Conservation (phyloP, 148 eudicot genomes). For the Camellia granthamiana region DNA sequence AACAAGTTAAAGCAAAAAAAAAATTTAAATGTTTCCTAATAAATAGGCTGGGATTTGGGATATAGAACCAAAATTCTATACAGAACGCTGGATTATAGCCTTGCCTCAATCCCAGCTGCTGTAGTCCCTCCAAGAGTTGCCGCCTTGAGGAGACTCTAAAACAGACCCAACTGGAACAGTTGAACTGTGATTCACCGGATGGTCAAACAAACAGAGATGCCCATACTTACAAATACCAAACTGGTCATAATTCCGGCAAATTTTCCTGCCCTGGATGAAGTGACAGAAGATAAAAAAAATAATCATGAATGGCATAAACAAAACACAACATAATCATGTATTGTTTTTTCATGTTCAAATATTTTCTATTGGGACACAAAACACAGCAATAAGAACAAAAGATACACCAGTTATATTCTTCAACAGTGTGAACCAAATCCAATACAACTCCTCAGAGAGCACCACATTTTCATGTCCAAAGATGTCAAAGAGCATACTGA, state of each 20-base stretch:
- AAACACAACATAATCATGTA: background rate
- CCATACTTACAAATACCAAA: constrained; percentile 61
- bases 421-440: background rate
- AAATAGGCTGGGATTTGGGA: background rate
- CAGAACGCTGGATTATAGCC: background rate
- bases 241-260: constrained; percentile 51
- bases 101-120: constrained; percentile 12
- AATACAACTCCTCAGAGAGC: too few relatives aligned
- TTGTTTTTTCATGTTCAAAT: background rate
- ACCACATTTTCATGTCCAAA: too few relatives aligned
- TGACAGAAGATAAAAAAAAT: background rate
- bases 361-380: background rate
- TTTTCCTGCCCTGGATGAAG: constrained; percentile 46
- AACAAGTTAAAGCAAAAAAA: background rate
- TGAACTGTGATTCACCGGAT: constrained; percentile 33
- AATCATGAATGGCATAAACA: background rate
- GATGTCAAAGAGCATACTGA: too few relatives aligned
- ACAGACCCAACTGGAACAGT: constrained; percentile 13
- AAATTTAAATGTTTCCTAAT: background rate
- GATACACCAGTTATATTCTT: background rate
- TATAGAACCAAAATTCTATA: background rate
- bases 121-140: constrained; percentile 13
- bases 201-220: constrained; percentile 49
- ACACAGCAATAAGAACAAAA: background rate
- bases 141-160: constrained; percentile 8